phyloP scores from a whole-genome alignment of 805 yeast species.

The Clavispora fructus region DNA sequence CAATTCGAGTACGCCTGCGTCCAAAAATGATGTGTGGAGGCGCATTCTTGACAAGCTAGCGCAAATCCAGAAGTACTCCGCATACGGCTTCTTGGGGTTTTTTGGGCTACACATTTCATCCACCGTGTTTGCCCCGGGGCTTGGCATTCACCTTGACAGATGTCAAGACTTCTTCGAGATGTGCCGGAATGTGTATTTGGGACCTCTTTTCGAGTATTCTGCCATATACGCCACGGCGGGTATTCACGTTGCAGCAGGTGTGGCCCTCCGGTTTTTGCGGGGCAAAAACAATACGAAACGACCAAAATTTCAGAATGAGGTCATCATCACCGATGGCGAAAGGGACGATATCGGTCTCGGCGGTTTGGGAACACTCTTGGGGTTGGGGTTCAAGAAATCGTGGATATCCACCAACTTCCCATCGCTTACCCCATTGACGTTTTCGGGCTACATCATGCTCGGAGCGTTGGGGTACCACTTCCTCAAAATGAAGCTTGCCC shows the following conservation, averaged over 20 bases:
- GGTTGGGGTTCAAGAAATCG: conserved; percentile 49
- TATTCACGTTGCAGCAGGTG: conserved; percentile 52
- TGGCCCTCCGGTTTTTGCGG: conserved; percentile 31
- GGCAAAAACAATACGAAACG: conserved; percentile 16
- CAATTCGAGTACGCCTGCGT: neutral
- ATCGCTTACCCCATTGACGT: conserved; percentile 47
- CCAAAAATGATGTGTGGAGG: neutral
- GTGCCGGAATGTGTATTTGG: conserved; percentile 58
- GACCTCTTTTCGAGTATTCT: conserved; percentile 42
- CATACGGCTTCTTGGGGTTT: conserved; percentile 53
- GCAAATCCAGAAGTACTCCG: conserved; percentile 53
- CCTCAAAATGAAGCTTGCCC: conserved; percentile 43
- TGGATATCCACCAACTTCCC: conserved; percentile 41
- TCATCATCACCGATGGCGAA: conserved; percentile 25
- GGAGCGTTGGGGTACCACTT: conserved; percentile 45
- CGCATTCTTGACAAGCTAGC: conserved; percentile 9
- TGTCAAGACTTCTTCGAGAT: conserved; percentile 54
- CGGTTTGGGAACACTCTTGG: conserved; percentile 52
- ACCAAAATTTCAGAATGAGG: conserved; percentile 2
- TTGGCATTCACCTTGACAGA: conserved; percentile 32
- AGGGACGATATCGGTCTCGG: conserved; percentile 54
- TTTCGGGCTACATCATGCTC: conserved; percentile 54
- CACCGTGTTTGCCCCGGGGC: conserved; percentile 49
- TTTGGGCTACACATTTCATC: conserved; percentile 52
- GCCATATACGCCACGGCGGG: conserved; percentile 44